Conservation (phyloP, 2,329 filamentous ascomycete species). For the Fusarium sublunatum region DNA sequence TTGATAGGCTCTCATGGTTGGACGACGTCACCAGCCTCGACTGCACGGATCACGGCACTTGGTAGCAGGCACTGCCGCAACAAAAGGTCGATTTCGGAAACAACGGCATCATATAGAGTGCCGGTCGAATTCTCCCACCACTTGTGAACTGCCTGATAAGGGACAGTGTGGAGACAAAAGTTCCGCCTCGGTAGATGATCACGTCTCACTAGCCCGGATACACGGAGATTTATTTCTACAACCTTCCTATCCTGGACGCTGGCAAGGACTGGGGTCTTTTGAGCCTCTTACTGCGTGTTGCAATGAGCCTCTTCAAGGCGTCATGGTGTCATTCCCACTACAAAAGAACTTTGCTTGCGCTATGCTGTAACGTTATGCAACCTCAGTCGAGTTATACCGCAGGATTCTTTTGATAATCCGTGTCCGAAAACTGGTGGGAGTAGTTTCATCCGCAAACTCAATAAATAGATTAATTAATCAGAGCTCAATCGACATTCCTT, state of each 20-base stretch:
- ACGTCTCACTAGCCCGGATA: constrained; percentile 8
- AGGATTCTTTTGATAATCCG: no score
- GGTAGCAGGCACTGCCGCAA: constrained; percentile 1
- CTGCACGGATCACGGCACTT: constrained; percentile 28
- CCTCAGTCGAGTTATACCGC: no score
- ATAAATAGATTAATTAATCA: no score
- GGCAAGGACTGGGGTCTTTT: background rate
- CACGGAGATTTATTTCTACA: no score
- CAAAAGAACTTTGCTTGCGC: no score
- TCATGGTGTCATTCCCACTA: no score
- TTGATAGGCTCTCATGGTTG: background rate
- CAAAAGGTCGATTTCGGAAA: constrained; percentile 14
- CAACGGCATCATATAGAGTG: constrained; percentile 20
- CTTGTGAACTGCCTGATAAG: constrained; percentile 15
- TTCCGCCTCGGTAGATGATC: constrained; percentile 12
- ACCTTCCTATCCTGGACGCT: constrained; percentile 6
- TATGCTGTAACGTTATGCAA: no score
- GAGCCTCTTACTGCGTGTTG: background rate
- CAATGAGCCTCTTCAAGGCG: background rate
- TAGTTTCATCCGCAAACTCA: no score
- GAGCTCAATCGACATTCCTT: no score
- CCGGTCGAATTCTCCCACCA: background rate
- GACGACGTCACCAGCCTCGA: constrained; percentile 15
- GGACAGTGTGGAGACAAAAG: constrained; percentile 33
- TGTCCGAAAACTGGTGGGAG: no score